These are phyloP conservation scores for Pseudopyrenochaeta lycopersici DNA, from an alignment of 2,329 filamentous ascomycete species.

Conservation along the genomic window DNA sequence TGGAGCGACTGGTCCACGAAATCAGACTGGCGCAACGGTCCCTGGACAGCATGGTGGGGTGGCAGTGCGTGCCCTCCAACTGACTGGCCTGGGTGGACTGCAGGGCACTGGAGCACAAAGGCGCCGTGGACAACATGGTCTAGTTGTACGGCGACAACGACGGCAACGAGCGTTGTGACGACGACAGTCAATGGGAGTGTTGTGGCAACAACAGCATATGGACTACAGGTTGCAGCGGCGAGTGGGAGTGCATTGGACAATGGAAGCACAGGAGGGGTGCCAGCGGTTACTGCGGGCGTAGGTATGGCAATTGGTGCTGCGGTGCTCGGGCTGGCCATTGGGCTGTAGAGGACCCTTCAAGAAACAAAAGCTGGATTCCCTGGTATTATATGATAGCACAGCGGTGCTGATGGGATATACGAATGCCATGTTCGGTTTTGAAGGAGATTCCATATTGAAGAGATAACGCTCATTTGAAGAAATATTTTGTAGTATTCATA, in stretches of 20 bases:
- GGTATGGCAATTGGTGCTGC: constrained; percentile 30
- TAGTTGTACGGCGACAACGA: constrained; percentile 43
- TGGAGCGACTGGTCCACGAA: constrained; percentile 40
- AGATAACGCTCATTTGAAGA: too few species aligned
- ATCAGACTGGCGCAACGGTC: constrained; percentile 35
- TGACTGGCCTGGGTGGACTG: constrained; percentile 51
- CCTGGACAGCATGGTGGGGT: constrained; percentile 50
- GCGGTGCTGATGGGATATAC: too few species aligned
- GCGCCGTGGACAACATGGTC: constrained; percentile 50
- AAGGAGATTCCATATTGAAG: too few species aligned
- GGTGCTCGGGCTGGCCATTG: constrained; percentile 31
- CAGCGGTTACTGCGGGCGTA: constrained; percentile 26
- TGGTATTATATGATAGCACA: too few species aligned
- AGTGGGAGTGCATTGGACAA: constrained; percentile 10
- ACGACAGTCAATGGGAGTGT: constrained; percentile 34
- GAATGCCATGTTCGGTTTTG: too few species aligned
- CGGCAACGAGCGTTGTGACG: constrained; percentile 39
- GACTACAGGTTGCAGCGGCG: constrained; percentile 44
- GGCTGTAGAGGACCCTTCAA: constrained; percentile 18
- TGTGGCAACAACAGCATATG: constrained; percentile 38
- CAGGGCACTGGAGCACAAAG: constrained; percentile 43
- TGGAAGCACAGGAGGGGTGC: constrained; percentile 10
- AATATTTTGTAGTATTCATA: too few species aligned
- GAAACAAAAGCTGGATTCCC: too few species aligned
- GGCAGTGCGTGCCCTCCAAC: constrained; percentile 38